Percentiles rank a stretch among this genome's conserved stretches.
Conservation (phyloP, 495 filamentous ascomycete species). For the Aspergillus affinis region DNA sequence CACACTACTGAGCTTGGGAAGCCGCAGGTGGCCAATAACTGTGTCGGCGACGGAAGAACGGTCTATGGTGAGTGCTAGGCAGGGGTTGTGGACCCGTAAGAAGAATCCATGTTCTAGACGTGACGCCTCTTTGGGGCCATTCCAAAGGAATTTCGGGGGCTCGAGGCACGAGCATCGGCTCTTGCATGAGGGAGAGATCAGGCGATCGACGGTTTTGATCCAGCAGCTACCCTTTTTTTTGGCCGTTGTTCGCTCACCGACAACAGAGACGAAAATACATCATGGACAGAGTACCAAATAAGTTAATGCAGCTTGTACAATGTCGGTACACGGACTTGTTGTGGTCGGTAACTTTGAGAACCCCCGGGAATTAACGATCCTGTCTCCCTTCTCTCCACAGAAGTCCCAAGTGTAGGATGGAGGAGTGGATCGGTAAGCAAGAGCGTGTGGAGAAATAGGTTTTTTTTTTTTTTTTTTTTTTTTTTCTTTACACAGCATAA, state of each 20-base stretch:
- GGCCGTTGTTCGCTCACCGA: conserved; percentile 36
- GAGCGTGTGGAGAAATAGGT: conserved; percentile 15
- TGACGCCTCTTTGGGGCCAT: conserved; percentile 30
- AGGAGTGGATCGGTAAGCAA: conserved; percentile 4
- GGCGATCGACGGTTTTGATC: conserved; percentile 35
- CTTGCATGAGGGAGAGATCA: conserved; percentile 34
- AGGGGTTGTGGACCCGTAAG: conserved; percentile 19
- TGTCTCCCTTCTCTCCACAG: background rate
- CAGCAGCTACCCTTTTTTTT: conserved; percentile 18
- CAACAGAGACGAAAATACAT: conserved; percentile 12
- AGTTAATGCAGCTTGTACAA: conserved; percentile 16
- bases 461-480: background rate
- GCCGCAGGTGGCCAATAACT: conserved; percentile 31
- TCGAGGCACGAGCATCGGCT: conserved; percentile 31
- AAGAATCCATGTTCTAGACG: conserved; percentile 23
- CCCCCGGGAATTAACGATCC: background rate
- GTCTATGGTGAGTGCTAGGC: conserved; percentile 15
- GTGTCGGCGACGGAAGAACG: conserved; percentile 14
- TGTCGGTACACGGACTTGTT: background rate
- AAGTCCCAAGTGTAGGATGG: background rate
- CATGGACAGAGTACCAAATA: conserved; percentile 2
- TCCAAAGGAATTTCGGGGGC: conserved; percentile 21
- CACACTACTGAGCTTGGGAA: conserved; percentile 37
- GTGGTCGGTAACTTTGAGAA: conserved; percentile 1
- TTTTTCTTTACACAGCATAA: conserved; percentile 17